Conservation (phyloP, 169 alveolate genomes). For the Eimeria brunetti region DNA sequence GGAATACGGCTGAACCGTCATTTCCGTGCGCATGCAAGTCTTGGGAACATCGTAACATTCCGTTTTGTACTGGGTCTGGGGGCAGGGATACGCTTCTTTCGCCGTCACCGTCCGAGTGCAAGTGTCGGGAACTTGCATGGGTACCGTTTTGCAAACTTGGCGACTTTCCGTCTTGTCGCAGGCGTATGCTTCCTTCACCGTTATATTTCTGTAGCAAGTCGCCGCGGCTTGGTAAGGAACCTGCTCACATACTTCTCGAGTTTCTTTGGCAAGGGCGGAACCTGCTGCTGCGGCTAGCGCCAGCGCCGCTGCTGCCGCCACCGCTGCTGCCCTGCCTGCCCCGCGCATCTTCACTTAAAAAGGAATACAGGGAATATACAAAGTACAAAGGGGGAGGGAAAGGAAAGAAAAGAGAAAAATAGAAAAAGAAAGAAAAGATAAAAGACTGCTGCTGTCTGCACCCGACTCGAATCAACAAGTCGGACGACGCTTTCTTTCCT, state of each 20-base stretch:
- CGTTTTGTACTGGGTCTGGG: conserved; percentile 32
- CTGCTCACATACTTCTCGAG: conserved; percentile 45
- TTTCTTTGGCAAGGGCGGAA: conserved; percentile 36
- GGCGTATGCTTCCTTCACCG: conserved; percentile 37
- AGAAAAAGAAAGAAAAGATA: too few relatives aligned
- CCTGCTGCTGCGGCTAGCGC: conserved; percentile 24
- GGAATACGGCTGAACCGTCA: conserved; percentile 19
- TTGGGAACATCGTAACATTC: conserved; percentile 69
- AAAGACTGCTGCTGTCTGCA: too few relatives aligned
- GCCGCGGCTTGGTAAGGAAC: conserved; percentile 53
- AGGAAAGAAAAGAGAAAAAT: too few relatives aligned
- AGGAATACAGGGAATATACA: too few relatives aligned
- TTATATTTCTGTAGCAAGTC: conserved; percentile 49
- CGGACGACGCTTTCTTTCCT: too few relatives aligned
- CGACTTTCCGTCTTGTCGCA: conserved; percentile 29
- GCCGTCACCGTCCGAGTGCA: background rate
- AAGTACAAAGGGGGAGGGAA: background rate
- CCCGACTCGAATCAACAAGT: too few relatives aligned
- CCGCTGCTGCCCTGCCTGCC: background rate
- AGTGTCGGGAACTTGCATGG: conserved; percentile 65
- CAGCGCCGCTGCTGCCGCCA: conserved; percentile 20
- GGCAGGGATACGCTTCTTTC: conserved; percentile 52
- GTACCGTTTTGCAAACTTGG: conserved; percentile 30
- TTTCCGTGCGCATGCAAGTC: conserved; percentile 58
- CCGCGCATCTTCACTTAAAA: too few relatives aligned